Evolutionary conservation across 208 protist species (phyloP).

Genomic region (Trypanosoma platydactyli): DNA sequence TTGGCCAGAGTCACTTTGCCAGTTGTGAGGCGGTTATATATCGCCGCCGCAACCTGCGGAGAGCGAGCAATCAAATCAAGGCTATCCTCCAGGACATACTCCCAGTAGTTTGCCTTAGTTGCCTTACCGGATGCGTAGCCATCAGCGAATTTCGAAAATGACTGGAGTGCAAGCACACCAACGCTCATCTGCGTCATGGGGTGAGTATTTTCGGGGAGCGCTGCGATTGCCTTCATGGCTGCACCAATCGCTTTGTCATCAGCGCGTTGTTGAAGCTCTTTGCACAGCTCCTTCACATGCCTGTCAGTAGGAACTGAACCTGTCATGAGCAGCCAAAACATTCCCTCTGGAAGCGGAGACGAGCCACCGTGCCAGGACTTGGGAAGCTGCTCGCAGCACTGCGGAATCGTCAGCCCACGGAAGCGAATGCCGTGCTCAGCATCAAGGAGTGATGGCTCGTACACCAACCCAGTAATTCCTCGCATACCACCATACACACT

Average conservation of each 20-base stretch:
- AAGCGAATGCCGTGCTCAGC: conserved; percentile 96
- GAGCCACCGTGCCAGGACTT: conserved; percentile 72
- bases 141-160: conserved; percentile 91
- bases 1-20: conserved; percentile 51
- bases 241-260: conserved; percentile 49
- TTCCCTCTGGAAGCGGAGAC: conserved; percentile 95
- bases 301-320: conserved; percentile 93
- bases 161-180: conserved; percentile 92
- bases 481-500: conserved; percentile 95
- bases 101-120: conserved; percentile 96
- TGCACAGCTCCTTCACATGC: conserved; percentile 66
- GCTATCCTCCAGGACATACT: conserved; percentile 93
- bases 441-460: conserved; percentile 97
- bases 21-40: conserved; percentile 88
- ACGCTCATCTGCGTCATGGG: conserved; percentile 95
- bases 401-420: conserved; percentile 94
- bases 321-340: conserved; percentile 97
- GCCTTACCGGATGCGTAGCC: conserved; percentile 90
- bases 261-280: conserved; percentile 87
- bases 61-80: conserved; percentile 92
- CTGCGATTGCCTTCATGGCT: conserved; percentile 84
- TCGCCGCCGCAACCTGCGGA: conserved; percentile 88
- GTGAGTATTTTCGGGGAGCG: conserved; percentile 92
- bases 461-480: conserved; percentile 94
- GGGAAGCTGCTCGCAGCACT: conserved; percentile 92